These are phyloP conservation scores for Mycogone perniciosa DNA, from an alignment of 2,329 filamentous ascomycete species.

Conservation along the genomic window DNA sequence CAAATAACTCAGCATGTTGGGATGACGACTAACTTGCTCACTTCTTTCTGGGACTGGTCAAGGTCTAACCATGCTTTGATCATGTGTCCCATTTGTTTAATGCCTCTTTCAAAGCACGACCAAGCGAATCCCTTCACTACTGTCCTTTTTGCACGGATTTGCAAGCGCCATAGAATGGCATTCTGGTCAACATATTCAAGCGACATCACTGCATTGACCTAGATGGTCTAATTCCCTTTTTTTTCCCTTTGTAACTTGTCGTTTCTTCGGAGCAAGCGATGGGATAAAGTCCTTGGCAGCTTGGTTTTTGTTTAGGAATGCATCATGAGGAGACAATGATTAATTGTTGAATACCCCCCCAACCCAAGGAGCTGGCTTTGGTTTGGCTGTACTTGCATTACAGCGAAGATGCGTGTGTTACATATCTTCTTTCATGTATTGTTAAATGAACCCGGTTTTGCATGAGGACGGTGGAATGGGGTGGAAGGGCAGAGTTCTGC, in stretches of 20 bases:
- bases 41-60: neutral
- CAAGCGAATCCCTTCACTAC: too few species aligned
- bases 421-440: neutral
- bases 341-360: slow-evolving; percentile 1
- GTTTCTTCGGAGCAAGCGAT: neutral
- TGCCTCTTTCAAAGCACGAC: too few species aligned
- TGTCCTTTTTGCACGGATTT: too few species aligned
- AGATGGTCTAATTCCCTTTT: neutral
- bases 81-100: too few species aligned
- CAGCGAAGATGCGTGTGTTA: neutral
- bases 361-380: neutral
- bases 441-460: neutral
- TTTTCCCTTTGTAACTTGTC: neutral
- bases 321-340: neutral
- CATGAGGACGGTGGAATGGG: too few species aligned
- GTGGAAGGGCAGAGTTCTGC: too few species aligned
- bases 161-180: too few species aligned
- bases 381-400: neutral
- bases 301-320: neutral
- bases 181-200: too few species aligned
- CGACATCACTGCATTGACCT: too few species aligned
- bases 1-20: neutral
- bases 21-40: neutral
- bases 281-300: neutral
- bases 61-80: neutral